Base-by-base conservation (phyloP, 2,329 filamentous ascomycete species). In the Curvularia verruculosa region DNA sequence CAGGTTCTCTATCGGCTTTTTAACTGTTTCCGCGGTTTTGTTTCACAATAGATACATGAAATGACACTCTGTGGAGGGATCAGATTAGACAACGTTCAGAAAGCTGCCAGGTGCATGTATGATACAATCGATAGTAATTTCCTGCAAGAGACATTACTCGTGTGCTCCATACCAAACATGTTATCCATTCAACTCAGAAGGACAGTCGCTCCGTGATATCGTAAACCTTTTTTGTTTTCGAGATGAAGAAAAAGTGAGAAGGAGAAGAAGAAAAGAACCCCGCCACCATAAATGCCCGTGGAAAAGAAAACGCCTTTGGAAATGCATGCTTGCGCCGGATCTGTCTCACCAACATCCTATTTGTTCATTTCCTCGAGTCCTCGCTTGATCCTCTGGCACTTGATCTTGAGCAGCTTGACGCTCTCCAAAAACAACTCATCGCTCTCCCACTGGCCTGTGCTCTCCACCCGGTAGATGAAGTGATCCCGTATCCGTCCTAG, bases 401-500 rank as follows among this genome's bases (percentile, higher is more conserved):
- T 98, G 69, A 86, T 82, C 81, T 93, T 96, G 61, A 99, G 80
- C 66, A 92, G 82, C 79, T 89, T 90, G 49, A 99, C 85, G 26
- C 91, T 88, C 79, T 98, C 92, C 54, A 99, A 78, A 81, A 99
- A 98, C 63, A 99, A 83, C 78, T 92, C 88, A 70, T 98, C 94
- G 73, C 92, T 96, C 57, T 95, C 89, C 82, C 92, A 96, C 80
- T 99, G 95, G 5, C 95, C 96, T 0, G 92, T 89, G 81, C 93
- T 97, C 82, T 99, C 95, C 34, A 99, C 84, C 52, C 87, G 89
- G 83, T 95, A 99, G 78, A 99, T 98, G 77, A 99, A 99, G 80
- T 99, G 96, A 76, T 99, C 95, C 64, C 92, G 84, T 68, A 92
- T 82, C 52, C 96, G 85, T 41, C 95, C 95, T 29, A 99, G 85